phyloP scores from a whole-genome alignment of 2,329 filamentous ascomycete species.

The Helotiales sp. region DNA sequence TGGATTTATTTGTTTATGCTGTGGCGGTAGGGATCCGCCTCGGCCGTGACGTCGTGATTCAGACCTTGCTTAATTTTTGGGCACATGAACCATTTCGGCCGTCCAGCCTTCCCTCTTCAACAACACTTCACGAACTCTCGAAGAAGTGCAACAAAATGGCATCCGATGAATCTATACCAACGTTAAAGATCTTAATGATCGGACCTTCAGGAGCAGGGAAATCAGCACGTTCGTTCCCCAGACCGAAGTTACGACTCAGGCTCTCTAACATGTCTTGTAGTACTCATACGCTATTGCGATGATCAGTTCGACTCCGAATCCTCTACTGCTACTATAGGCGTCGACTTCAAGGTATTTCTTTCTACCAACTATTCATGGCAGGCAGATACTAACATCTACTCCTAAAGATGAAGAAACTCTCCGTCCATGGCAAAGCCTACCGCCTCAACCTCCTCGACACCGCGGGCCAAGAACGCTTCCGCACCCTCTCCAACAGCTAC shows the following conservation, averaged over 20 bases:
- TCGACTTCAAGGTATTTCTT: constrained; percentile 53
- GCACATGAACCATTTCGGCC: not conserved
- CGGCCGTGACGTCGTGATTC: constrained; percentile 21
- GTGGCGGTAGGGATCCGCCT: constrained; percentile 15
- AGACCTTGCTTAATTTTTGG: constrained; percentile 7
- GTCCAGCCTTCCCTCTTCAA: not conserved
- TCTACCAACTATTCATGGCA: not conserved
- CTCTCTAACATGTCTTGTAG: constrained; percentile 34
- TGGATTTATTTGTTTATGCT: not conserved
- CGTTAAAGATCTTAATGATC: constrained; percentile 55
- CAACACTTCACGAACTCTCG: constrained; percentile 1
- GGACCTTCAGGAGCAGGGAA: constrained; percentile 57
- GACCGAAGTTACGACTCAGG: not conserved
- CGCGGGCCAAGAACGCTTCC: constrained; percentile 93
- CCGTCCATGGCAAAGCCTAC: constrained; percentile 51
- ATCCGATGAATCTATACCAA: constrained; percentile 48
- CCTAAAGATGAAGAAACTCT: constrained; percentile 52
- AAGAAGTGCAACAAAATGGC: constrained; percentile 36
- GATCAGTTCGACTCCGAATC: constrained; percentile 57
- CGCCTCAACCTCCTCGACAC: constrained; percentile 69
- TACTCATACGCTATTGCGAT: constrained; percentile 55
- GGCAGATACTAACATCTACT: not conserved
- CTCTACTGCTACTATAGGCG: constrained; percentile 55
- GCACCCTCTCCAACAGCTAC: constrained; percentile 90
- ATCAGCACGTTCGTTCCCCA: constrained; percentile 47